Conservation (phyloP, 2,329 filamentous ascomycete species). For the Beauveria pseudobassiana region DNA sequence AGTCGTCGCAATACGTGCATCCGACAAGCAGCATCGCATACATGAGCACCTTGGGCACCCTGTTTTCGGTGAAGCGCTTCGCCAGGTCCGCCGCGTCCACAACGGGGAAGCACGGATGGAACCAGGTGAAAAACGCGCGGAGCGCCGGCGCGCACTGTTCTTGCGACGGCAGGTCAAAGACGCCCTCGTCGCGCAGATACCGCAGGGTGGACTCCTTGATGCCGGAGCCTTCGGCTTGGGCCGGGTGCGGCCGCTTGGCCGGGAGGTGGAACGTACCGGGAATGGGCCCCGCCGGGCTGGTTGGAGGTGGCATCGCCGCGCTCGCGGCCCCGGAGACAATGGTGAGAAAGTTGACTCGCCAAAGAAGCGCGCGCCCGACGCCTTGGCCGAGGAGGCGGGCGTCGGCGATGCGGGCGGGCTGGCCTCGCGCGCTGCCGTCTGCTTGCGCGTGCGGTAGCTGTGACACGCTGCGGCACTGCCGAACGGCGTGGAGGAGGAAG, state of each 20-base stretch:
- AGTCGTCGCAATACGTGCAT: constrained; percentile 43
- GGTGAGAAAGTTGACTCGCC: constrained; percentile 32
- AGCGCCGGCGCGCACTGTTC: constrained; percentile 35
- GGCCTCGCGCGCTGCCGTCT: constrained; percentile 9
- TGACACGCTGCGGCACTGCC: neutral
- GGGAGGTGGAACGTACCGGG: constrained; percentile 24
- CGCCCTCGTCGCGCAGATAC: constrained; percentile 38
- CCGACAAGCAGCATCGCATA: constrained; percentile 49
- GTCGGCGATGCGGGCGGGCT: neutral
- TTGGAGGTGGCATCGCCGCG: neutral
- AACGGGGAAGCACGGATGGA: constrained; percentile 49
- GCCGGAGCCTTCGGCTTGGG: constrained; percentile 20
- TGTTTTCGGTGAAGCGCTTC: constrained; percentile 29
- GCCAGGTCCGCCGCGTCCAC: constrained; percentile 39
- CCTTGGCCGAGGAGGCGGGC: constrained; percentile 15
- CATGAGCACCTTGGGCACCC: constrained; percentile 40
- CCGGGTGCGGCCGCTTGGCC: constrained; percentile 19
- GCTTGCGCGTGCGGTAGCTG: constrained; percentile 7
- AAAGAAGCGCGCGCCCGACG: constrained; percentile 26
- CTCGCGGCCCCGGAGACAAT: constrained; percentile 21
- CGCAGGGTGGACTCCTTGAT: constrained; percentile 40
- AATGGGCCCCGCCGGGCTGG: constrained; percentile 14
- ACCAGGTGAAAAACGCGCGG: constrained; percentile 47
- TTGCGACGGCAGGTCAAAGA: constrained; percentile 37
- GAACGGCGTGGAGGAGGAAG: neutral